These are phyloP conservation scores for Puccinia horiana DNA, from an alignment of 1,284 basidiomycete species.

Conservation along the genomic window DNA sequence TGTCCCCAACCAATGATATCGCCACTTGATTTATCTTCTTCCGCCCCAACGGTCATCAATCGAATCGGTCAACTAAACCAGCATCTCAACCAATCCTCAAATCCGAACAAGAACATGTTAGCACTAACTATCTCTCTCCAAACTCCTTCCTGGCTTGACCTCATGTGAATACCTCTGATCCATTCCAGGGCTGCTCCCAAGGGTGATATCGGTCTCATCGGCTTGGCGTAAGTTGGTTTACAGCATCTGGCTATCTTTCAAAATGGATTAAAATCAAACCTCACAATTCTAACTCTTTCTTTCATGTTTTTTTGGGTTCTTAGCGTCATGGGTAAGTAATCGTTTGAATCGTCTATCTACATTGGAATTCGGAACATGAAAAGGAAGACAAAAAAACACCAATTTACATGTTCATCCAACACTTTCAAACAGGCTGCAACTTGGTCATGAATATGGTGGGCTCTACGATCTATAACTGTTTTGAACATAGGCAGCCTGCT, in stretches of 20 bases:
- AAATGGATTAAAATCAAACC: background rate
- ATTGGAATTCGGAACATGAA: background rate
- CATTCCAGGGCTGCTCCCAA: conserved; percentile 4
- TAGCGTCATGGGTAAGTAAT: conserved; percentile 30
- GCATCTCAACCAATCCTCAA: conserved; percentile 10
- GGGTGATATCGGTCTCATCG: conserved; percentile 49
- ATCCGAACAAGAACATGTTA: conserved; percentile 24
- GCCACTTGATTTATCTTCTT: background rate
- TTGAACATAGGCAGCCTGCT: background rate
- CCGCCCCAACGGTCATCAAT: conserved; percentile 4
- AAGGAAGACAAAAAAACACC: no score
- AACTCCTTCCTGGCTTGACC: background rate
- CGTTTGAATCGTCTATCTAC: background rate
- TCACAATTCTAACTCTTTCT: background rate
- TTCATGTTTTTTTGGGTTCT: background rate
- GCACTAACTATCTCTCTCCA: background rate
- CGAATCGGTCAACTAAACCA: conserved; percentile 31
- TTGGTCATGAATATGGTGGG: conserved; percentile 49
- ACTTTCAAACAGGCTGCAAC: conserved; percentile 39
- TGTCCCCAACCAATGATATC: no score
- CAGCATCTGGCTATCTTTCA: background rate
- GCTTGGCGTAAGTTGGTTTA: conserved; percentile 50
- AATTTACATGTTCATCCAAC: background rate
- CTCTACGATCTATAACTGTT: background rate
- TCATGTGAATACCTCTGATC: background rate